phyloP scores from a whole-genome alignment of 129 eudicot species.

The Tagetes patula region DNA sequence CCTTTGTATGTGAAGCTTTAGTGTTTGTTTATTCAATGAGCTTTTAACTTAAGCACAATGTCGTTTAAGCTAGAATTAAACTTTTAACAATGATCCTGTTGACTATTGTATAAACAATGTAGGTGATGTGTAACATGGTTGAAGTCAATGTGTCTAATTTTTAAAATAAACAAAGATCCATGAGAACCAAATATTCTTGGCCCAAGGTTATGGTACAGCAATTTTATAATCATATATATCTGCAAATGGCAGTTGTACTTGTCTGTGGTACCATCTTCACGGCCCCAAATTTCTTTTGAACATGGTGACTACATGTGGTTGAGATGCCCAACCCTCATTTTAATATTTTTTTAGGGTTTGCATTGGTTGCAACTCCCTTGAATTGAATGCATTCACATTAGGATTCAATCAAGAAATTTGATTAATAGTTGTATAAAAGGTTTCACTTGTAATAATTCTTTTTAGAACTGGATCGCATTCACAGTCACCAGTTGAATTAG shows the following conservation, averaged over 20 bases:
- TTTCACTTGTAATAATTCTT: background rate
- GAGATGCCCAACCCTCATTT: constrained; percentile 38
- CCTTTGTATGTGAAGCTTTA: too few species aligned
- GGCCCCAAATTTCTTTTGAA: constrained; percentile 31
- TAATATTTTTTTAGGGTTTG: constrained; percentile 31
- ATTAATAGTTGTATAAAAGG: constrained; percentile 20
- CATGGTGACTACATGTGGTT: constrained; percentile 44
- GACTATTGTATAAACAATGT: constrained; percentile 10
- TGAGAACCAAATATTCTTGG: constrained; percentile 40
- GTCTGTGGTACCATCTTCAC: constrained; percentile 39
- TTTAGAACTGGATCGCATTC: background rate
- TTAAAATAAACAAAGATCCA: constrained; percentile 37
- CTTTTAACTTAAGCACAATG: too few species aligned
- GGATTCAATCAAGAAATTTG: constrained; percentile 34
- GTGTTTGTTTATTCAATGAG: too few species aligned
- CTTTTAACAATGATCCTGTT: too few species aligned
- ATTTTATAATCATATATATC: constrained; percentile 33
- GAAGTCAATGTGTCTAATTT: constrained; percentile 29
- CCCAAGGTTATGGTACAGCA: constrained; percentile 44
- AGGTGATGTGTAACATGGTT: constrained; percentile 35
- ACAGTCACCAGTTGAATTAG: background rate
- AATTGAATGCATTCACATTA: constrained; percentile 34
- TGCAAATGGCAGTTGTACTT: constrained; percentile 44
- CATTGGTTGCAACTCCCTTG: constrained; percentile 31
- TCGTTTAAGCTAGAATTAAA: too few species aligned